Base-by-base conservation (phyloP, 441 rosid species). In the Erodium moschatum region DNA sequence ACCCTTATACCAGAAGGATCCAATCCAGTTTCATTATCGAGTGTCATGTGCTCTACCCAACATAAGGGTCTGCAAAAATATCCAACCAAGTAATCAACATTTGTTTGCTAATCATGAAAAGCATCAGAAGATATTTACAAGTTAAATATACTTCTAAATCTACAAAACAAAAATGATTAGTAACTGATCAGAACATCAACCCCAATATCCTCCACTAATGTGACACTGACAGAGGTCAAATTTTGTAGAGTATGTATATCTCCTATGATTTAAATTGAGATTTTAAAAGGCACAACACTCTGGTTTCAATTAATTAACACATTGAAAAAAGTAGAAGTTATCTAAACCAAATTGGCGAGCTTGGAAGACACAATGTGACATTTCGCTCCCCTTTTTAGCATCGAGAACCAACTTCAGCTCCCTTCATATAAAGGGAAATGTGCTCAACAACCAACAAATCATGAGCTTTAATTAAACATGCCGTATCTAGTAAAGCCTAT, bases 41-140 rank as follows among this genome's bases (percentile, higher is more conserved):
- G 81, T 46, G 97, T 89, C 90, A 94, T 86, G 78, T 94, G 99
- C 71, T 91, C 92, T 65, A 88, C 88, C 99, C 99, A 94, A 75
- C 99, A 94, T n/a, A 94, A 71, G 71, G 99, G 99, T 77, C 99
- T 91, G 78, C 56, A 24, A 70, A 69, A 67, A 62, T 33, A 67
- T 40, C 44, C 67, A 74, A 62, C 66, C 70, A 64, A 29, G 15
- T 27, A 67, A 78, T 64, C 35, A 63, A 70, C 64, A 76, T 19
- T 2, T 16, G 65, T 18, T 18, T 48, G 52, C 52, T 38, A 72
- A 69, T 21, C 66, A 38, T 46, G 66, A 42, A 50, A 67, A 68
- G 27, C 27, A 24, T 24, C 27, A 24, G 27, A 24, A 24, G 27
- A 24, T 0, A 24, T 24, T 24, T 24, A 24, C 27, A 0, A 24